phyloP scores from a whole-genome alignment of 2,329 filamentous ascomycete genomes.

The Hawksworthiomyces lignivorus region DNA sequence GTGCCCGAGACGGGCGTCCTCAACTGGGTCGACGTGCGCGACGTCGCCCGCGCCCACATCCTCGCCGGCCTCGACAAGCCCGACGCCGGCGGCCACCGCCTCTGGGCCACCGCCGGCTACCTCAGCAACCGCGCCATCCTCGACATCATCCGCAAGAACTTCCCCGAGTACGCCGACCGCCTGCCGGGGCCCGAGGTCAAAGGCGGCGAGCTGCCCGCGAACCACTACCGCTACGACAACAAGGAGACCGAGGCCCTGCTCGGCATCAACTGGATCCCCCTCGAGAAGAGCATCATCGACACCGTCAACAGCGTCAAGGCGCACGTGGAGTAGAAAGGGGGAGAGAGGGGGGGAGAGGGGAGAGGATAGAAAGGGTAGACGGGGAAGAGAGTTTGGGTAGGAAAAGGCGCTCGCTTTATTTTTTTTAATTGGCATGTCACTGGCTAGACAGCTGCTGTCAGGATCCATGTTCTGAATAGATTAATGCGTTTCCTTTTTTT shows the following conservation, averaged over 20 bases:
- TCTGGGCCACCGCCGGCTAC: conserved; percentile 41
- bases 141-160: conserved; percentile 35
- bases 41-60: conserved; percentile 46
- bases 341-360: too few species aligned
- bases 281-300: conserved; percentile 58
- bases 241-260: conserved; percentile 50
- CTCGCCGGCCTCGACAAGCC: conserved; percentile 38
- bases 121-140: conserved; percentile 40
- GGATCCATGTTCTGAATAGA: too few species aligned
- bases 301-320: conserved; percentile 54
- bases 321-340: background rate
- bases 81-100: conserved; percentile 41
- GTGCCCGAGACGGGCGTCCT: conserved; percentile 34
- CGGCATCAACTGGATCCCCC: conserved; percentile 51
- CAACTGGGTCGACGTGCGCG: conserved; percentile 50
- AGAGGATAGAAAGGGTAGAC: background rate
- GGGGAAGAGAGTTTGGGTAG: too few species aligned
- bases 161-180: conserved; percentile 41
- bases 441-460: too few species aligned
- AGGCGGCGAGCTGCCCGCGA: conserved; percentile 34
- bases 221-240: conserved; percentile 50
- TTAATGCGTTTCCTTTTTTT: too few species aligned
- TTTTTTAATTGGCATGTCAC: too few species aligned
- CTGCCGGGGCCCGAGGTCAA: conserved; percentile 37
- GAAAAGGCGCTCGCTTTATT: too few species aligned